Percentiles rank a stretch among this genome's conserved stretches.
phyloP scores from a whole-genome alignment of 1,284 basidiomycete genomes.

The Dichomitus squalens region DNA sequence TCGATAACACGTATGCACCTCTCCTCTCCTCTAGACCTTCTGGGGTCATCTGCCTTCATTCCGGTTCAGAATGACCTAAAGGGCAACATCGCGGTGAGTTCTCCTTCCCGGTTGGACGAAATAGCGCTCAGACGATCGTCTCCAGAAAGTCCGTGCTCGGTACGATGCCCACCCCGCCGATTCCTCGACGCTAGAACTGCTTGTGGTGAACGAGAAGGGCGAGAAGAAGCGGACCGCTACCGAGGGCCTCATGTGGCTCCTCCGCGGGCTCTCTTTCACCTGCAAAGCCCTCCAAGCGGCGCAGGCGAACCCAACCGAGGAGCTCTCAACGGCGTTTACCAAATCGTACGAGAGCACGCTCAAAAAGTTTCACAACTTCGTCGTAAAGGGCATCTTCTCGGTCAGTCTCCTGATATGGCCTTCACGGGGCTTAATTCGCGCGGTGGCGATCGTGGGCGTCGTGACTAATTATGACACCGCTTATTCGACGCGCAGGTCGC shows the following conservation, averaged over 20 bases:
- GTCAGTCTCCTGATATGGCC: conserved; percentile 50
- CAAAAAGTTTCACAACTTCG: conserved; percentile 87
- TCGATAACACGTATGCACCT: neutral
- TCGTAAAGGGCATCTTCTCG: conserved; percentile 84
- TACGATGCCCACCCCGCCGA: conserved; percentile 67
- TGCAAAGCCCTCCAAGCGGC: conserved; percentile 80
- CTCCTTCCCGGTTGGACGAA: neutral
- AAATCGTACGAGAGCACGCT: conserved; percentile 85
- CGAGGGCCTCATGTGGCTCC: conserved; percentile 92
- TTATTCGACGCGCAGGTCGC: conserved; percentile 63
- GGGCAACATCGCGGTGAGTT: conserved; percentile 87
- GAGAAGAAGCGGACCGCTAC: conserved; percentile 90
- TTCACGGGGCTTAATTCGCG: neutral
- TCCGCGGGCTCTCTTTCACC: conserved; percentile 91
- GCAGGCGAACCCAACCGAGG: conserved; percentile 68
- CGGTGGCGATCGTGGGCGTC: neutral
- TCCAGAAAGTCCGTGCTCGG: conserved; percentile 86
- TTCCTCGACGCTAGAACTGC: conserved; percentile 82
- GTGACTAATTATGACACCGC: conserved; percentile 7
- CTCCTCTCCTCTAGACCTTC: conserved; percentile 69
- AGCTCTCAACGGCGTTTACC: conserved; percentile 79
- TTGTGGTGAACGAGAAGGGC: conserved; percentile 84
- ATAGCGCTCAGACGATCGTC: neutral
- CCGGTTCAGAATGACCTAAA: conserved; percentile 89
- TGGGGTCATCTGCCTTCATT: conserved; percentile 86